Conservation (phyloP, 352 stramenopile species). For the Peronospora farinosa region DNA sequence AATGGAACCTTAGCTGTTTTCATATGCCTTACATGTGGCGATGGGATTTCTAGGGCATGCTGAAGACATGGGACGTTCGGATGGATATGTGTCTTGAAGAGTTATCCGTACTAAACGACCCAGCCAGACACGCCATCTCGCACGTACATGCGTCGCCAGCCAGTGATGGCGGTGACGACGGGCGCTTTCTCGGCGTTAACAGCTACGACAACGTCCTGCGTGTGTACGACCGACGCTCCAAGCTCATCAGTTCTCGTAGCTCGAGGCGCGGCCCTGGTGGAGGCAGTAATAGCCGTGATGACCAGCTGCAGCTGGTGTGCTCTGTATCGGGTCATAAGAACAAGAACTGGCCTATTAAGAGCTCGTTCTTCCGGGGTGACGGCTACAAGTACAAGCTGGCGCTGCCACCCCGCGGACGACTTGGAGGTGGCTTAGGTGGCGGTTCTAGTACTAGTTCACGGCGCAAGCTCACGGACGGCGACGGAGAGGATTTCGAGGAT, state of each 20-base stretch:
- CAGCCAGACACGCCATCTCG: slow-evolving; percentile 70
- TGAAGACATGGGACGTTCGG: slow-evolving; percentile 85
- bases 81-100: slow-evolving; percentile 76
- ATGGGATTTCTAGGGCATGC: slow-evolving; percentile 42
- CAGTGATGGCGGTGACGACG: slow-evolving; percentile 62
- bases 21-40: slow-evolving; percentile 3
- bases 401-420: slow-evolving; percentile 33
- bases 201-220: slow-evolving; percentile 88
- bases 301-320: slow-evolving; percentile 76
- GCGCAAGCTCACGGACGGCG: slow-evolving; percentile 75
- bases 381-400: slow-evolving; percentile 83
- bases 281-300: slow-evolving; percentile 38
- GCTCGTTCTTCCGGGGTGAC: slow-evolving; percentile 82
- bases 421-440: slow-evolving; percentile 17
- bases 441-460: slow-evolving; percentile 31
- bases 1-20: background rate
- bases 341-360: slow-evolving; percentile 90
- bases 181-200: slow-evolving; percentile 78
- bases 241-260: slow-evolving; percentile 63
- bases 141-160: slow-evolving; percentile 76
- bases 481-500: slow-evolving; percentile 63
- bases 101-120: slow-evolving; percentile 73
- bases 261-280: slow-evolving; percentile 22
- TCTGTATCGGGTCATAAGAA: slow-evolving; percentile 84
- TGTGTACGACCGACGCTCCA: slow-evolving; percentile 80